A percentile compares a stretch with the other conserved stretches of the same genome.
Conservation (phyloP, 192 early-diverging fungal genomes). For the Gigaspora rosea region DNA sequence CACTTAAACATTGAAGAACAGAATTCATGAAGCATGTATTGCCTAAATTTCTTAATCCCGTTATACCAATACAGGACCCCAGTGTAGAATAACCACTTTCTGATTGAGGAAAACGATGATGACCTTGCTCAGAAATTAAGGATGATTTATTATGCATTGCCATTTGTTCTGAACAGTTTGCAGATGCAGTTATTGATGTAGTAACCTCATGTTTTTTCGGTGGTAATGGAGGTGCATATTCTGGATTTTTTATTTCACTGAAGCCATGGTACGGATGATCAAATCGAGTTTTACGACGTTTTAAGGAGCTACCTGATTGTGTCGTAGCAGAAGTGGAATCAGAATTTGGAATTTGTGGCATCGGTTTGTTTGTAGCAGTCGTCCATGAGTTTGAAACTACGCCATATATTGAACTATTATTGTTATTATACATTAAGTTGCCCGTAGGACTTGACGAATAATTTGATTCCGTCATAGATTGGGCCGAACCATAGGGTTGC, state of each 20-base stretch:
- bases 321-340: not conserved
- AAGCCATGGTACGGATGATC: constrained; percentile 59
- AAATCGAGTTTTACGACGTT: constrained; percentile 55
- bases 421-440: not conserved
- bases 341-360: not conserved
- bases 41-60: constrained; percentile 78
- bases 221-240: constrained; percentile 30
- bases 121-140: constrained; percentile 16
- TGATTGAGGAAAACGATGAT: constrained; percentile 36
- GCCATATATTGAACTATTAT: not conserved
- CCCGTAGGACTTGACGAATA: not conserved
- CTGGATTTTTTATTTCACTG: constrained; percentile 37
- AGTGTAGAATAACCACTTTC: constrained; percentile 41
- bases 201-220: constrained; percentile 2
- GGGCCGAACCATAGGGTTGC: not conserved
- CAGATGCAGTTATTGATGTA: too few species aligned
- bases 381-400: not conserved
- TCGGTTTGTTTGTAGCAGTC: not conserved
- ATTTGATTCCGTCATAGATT: not conserved
- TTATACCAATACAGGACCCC: constrained; percentile 63
- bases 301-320: not conserved
- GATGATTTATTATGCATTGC: constrained; percentile 3
- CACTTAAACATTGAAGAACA: constrained; percentile 76
- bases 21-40: constrained; percentile 90
- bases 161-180: too few species aligned